A percentile compares a stretch with the other conserved stretches of the same genome.
Conservation (phyloP, 2,329 filamentous ascomycete species). For the Arthrobotrys sphaeroides region DNA sequence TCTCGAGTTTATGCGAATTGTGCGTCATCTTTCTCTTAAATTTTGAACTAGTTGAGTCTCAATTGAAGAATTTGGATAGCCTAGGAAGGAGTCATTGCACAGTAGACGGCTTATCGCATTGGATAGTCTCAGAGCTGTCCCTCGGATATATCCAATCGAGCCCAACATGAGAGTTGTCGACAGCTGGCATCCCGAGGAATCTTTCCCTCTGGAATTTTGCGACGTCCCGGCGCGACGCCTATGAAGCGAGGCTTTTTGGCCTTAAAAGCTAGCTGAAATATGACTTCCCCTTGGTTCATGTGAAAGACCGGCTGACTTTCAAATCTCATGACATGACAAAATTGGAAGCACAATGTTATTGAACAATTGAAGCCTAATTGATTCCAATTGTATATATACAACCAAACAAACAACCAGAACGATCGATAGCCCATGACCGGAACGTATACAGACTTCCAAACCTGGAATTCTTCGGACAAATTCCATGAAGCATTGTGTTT, state of each 20-base stretch:
- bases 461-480: not conserved
- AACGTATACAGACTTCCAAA: conserved; percentile 3
- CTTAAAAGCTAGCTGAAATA: not conserved
- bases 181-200: conserved; percentile 35
- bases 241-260: conserved; percentile 20
- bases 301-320: too few species aligned
- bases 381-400: not conserved
- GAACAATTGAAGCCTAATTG: not conserved
- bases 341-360: not conserved
- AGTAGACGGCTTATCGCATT: not conserved
- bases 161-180: not conserved
- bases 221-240: not conserved
- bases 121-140: not conserved
- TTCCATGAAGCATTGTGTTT: not conserved
- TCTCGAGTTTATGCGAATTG: not conserved
- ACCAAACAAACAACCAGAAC: conserved; percentile 1
- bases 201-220: conserved; percentile 36
- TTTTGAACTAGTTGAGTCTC: not conserved
- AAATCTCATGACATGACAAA: too few species aligned
- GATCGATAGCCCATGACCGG: not conserved
- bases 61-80: conserved; percentile 4
- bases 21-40: not conserved
- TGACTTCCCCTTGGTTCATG: not conserved
- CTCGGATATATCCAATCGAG: not conserved
- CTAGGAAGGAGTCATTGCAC: not conserved